Conservation (phyloP, 2,329 filamentous ascomycete genomes). For the Colletotrichum musicola region DNA sequence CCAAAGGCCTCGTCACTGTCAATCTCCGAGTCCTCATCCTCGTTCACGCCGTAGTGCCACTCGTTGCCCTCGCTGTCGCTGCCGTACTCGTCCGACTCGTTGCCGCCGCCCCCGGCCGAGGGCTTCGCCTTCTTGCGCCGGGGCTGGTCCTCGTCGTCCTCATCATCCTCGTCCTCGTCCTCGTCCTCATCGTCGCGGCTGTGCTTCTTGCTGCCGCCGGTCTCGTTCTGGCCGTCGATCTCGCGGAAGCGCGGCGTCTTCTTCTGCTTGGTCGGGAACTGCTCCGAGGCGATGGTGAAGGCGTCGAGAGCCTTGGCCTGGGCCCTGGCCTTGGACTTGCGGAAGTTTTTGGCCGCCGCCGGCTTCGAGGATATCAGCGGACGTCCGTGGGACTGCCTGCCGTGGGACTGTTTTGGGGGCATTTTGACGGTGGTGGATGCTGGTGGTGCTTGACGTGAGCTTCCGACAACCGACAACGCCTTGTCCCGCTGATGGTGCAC, state of each 20-base stretch:
- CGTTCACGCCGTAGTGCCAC: slow-evolving; percentile 79
- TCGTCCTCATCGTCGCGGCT: slow-evolving; percentile 48
- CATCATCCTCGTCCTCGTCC: slow-evolving; percentile 60
- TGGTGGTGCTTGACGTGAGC: not conserved
- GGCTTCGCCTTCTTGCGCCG: slow-evolving; percentile 57
- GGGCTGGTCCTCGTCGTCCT: slow-evolving; percentile 64
- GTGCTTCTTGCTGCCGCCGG: slow-evolving; percentile 38
- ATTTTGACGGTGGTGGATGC: slow-evolving; percentile 50
- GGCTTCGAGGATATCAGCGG: slow-evolving; percentile 57
- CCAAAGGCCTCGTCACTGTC: slow-evolving; percentile 86
- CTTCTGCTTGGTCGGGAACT: slow-evolving; percentile 61
- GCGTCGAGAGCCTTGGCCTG: slow-evolving; percentile 67
- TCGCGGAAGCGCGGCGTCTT: slow-evolving; percentile 64
- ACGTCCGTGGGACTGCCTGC: slow-evolving; percentile 67
- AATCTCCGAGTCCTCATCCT: slow-evolving; percentile 73
- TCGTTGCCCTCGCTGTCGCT: slow-evolving; percentile 89
- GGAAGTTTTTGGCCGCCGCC: slow-evolving; percentile 50
- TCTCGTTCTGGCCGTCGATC: slow-evolving; percentile 57
- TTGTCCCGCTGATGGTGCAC: not conserved
- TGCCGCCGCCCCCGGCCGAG: slow-evolving; percentile 59
- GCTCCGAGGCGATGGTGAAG: slow-evolving; percentile 68
- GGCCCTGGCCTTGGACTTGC: slow-evolving; percentile 61
- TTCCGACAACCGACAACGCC: not conserved
- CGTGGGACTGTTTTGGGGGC: slow-evolving; percentile 71
- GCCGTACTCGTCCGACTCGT: slow-evolving; percentile 76